These are phyloP conservation scores for Penicillium silybi DNA, from an alignment of 495 filamentous ascomycete genomes.

Conservation along the genomic window DNA sequence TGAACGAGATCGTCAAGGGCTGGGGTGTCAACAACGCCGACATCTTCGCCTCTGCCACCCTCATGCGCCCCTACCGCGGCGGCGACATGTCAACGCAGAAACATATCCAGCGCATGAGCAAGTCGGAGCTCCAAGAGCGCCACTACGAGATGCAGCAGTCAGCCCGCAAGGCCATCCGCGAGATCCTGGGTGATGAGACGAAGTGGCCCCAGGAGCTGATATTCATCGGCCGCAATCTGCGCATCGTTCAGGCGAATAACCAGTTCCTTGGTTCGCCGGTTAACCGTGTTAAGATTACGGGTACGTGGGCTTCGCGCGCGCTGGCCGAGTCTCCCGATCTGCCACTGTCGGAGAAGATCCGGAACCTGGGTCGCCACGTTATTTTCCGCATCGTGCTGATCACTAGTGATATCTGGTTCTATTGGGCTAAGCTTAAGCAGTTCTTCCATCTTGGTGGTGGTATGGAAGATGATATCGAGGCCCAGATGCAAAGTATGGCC, in stretches of 20 bases:
- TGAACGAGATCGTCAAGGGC: slow-evolving; percentile 60
- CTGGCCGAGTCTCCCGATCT: slow-evolving; percentile 66
- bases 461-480: slow-evolving; percentile 93
- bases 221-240: slow-evolving; percentile 92
- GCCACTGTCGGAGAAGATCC: slow-evolving; percentile 49
- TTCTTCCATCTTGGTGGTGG: slow-evolving; percentile 69
- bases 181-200: slow-evolving; percentile 81
- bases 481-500: slow-evolving; percentile 77
- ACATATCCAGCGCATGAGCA: slow-evolving; percentile 57
- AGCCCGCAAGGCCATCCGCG: slow-evolving; percentile 77
- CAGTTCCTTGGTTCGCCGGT: slow-evolving; percentile 88
- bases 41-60: slow-evolving; percentile 83
- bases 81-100: slow-evolving; percentile 63
- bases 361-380: slow-evolving; percentile 64
- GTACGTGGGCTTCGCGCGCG: slow-evolving; percentile 78
- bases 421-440: slow-evolving; percentile 71
- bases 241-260: slow-evolving; percentile 84
- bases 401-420: slow-evolving; percentile 78
- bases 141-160: slow-evolving; percentile 82
- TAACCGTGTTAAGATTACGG: slow-evolving; percentile 92
- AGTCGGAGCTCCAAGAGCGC: slow-evolving; percentile 49
- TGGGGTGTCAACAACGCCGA: slow-evolving; percentile 91
- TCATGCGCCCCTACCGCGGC: slow-evolving; percentile 86
- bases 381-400: slow-evolving; percentile 77
- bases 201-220: slow-evolving; percentile 92